These are phyloP conservation scores for Wallacemonas collosoma DNA, from an alignment of 208 protist genomes.

Conservation along the genomic window DNA sequence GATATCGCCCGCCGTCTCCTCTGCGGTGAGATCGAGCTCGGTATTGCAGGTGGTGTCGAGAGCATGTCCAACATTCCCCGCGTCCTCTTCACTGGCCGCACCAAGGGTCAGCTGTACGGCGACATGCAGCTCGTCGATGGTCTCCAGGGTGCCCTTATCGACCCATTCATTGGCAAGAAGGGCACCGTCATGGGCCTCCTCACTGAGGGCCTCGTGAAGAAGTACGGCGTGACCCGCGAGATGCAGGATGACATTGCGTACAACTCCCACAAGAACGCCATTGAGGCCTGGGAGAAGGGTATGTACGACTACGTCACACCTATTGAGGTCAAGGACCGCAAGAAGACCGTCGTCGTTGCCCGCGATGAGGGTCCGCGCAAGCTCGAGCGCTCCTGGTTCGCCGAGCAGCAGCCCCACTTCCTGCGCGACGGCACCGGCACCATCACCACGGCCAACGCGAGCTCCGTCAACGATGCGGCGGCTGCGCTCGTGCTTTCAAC, in stretches of 20 bases:
- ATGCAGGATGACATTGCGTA: conserved; percentile 93
- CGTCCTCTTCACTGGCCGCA: conserved; percentile 46
- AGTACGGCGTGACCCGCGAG: conserved; percentile 89
- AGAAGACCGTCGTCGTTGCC: conserved; percentile 43
- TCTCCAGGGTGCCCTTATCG: conserved; percentile 48
- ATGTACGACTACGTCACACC: conserved; percentile 92
- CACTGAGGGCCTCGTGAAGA: conserved; percentile 80
- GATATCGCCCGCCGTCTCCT: conserved; percentile 53
- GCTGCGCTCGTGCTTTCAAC: conserved; percentile 84
- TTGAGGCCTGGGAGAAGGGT: conserved; percentile 65
- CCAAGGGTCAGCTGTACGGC: conserved; percentile 58
- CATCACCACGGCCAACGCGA: conserved; percentile 93
- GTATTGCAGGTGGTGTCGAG: conserved; percentile 62
- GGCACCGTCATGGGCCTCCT: conserved; percentile 65
- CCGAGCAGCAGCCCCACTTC: conserved; percentile 87
- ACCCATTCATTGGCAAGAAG: conserved; percentile 53
- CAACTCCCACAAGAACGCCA: conserved; percentile 85
- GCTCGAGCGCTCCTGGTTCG: conserved; percentile 86
- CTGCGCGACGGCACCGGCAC: conserved; percentile 82
- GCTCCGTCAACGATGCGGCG: conserved; percentile 91
- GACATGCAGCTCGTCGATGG: conserved; percentile 55
- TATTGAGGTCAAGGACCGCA: conserved; percentile 66
- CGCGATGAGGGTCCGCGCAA: conserved; percentile 90
- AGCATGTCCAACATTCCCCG: conserved; percentile 67
- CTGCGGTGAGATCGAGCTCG: conserved; percentile 53